These are phyloP conservation scores for Diutina neorugosa DNA, from an alignment of 1,139 yeast genomes.

Conservation along the genomic window DNA sequence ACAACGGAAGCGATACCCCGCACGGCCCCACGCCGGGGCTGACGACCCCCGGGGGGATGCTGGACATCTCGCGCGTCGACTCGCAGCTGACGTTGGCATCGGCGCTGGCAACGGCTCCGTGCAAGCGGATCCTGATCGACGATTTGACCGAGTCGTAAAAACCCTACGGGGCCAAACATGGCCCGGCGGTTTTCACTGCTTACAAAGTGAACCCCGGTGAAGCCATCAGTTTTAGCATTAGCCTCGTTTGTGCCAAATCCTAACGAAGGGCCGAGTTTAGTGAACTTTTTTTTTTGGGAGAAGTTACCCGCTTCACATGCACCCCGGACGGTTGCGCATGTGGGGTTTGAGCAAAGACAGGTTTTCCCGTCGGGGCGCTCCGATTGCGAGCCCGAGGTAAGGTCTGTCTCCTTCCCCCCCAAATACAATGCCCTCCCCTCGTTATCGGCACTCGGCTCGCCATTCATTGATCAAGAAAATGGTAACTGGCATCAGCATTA, in stretches of 20 bases:
- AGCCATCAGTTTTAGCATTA: no score
- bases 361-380: neutral
- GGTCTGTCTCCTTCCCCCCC: neutral
- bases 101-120: neutral
- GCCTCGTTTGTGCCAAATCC: neutral
- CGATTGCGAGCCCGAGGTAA: neutral
- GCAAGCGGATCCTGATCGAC: slow-evolving; percentile 1
- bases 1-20: neutral
- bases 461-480: neutral
- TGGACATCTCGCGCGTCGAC: slow-evolving; percentile 4
- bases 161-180: no score
- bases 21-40: neutral
- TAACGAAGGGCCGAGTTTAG: neutral
- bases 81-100: neutral
- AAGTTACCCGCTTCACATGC: neutral
- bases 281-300: neutral
- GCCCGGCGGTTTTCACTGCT: no score
- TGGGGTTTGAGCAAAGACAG: neutral
- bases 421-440: neutral
- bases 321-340: neutral
- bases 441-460: neutral
- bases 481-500: neutral
- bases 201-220: no score
- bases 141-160: neutral
- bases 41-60: neutral